Evolutionary conservation across 1,284 basidiomycete genomes (phyloP), one percentile per base, ranked within the genome.

Genomic region (Golubevia sp.): DNA sequence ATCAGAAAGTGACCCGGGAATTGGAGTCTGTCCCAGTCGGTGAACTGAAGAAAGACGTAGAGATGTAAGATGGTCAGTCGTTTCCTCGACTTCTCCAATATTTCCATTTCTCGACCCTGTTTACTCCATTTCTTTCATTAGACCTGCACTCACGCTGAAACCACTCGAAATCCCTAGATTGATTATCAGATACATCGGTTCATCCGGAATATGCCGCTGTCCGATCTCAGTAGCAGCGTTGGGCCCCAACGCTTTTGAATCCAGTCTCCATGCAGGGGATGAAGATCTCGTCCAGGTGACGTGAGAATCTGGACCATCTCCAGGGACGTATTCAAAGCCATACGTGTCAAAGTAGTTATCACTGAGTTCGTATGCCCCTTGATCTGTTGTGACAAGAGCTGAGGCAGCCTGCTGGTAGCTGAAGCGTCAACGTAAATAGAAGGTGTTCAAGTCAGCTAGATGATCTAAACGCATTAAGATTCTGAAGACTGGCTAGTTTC

Each of bases 211-310:
- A 3, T 90, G 88, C 51, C 95, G 87, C 48, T 88, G 87, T 1
- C 89, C 86, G 58, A 96, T 92, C 67, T 92, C 86, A 15, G 90
- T 89, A 0, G 74, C 66, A 0, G 84, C 56, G 77, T 94, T 91
- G 1, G 91, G 88, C 3, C 85, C 89, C 85, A 95, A 88, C 2
- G 91, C 94, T 48, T 86, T 84, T n/a, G 88, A 87, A 48, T 88
- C 88, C 59, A 97, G 73, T 2, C 90, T 91, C 93, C 92, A 98
- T 30, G 89, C 88, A 59, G 87, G 85, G 20, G 49, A 44, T 26
- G 55, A 58, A 51, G 59, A 21, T 51, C 58, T 55, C 1, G 73
- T 62, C 61, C 63, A 62, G 27, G 62, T 59, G 21, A 63, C 55
- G 49, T 23, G 58, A n/a, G 62, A 53, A 51, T 51, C 59, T 2